A percentile compares a stretch with the other conserved stretches of the same genome.
Evolutionary conservation across 495 filamentous ascomycete genomes (phyloP).

Genomic region (Jackrogersella multiformis): DNA sequence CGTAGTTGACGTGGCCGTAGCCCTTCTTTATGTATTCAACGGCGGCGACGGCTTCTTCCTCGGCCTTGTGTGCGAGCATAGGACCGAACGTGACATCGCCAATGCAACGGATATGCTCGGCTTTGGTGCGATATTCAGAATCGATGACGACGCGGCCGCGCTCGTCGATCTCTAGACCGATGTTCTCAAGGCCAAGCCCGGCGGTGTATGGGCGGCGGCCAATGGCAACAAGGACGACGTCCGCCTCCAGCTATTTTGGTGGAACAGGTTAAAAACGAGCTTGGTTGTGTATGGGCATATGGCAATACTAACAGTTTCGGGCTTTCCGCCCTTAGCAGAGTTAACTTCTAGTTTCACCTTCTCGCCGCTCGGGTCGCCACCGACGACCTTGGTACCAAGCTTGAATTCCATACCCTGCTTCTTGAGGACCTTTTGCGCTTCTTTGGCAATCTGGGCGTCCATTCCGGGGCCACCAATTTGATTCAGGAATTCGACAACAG

Average conservation of each 20-base stretch:
- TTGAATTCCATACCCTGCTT: slow-evolving; percentile 99
- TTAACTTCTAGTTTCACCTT: slow-evolving; percentile 83
- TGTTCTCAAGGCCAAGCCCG: slow-evolving; percentile 90
- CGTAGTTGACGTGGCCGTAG: slow-evolving; percentile 98
- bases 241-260: slow-evolving; percentile 78
- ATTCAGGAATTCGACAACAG: slow-evolving; percentile 93
- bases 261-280: slow-evolving; percentile 23
- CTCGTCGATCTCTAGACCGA: slow-evolving; percentile 93
- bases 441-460: slow-evolving; percentile 94
- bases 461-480: slow-evolving; percentile 98
- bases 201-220: slow-evolving; percentile 94
- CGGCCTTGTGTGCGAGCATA: slow-evolving; percentile 99
- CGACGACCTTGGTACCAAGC: slow-evolving; percentile 91
- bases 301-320: slow-evolving; percentile 73
- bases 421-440: slow-evolving; percentile 86
- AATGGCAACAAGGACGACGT: slow-evolving; percentile 97
- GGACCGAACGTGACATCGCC: slow-evolving; percentile 98
- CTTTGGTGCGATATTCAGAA: slow-evolving; percentile 96
- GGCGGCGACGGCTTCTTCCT: slow-evolving; percentile 94
- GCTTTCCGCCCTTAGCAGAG: slow-evolving; percentile 95
- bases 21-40: slow-evolving; percentile 98
- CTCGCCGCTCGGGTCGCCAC: slow-evolving; percentile 81
- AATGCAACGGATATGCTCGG: slow-evolving; percentile 94
- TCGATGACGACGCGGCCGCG: slow-evolving; percentile 95
- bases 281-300: slow-evolving; percentile 4